Conservation (phyloP, 2,329 filamentous ascomycete species). For the Trichophyton rubrum region DNA sequence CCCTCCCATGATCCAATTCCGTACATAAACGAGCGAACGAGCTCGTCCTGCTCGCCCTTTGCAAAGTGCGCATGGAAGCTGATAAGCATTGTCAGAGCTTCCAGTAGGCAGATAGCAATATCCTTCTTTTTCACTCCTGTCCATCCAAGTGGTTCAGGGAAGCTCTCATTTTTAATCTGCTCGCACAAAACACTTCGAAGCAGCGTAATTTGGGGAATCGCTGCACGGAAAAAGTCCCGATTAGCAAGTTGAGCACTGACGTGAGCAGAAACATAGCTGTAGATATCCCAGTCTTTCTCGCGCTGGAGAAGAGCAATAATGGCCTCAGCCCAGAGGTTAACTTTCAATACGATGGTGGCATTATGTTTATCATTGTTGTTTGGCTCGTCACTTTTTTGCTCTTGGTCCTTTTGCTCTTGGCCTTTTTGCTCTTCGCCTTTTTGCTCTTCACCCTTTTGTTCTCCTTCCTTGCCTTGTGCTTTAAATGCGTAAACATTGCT, state of each 20-base stretch:
- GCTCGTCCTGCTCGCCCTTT: constrained; percentile 76
- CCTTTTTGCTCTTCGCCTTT: too few relatives aligned
- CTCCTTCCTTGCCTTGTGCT: constrained; percentile 23
- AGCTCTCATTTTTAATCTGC: constrained; percentile 62
- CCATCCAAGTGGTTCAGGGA: constrained; percentile 68
- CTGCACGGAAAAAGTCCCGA: constrained; percentile 66
- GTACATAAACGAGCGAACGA: constrained; percentile 73
- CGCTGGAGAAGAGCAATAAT: constrained; percentile 61
- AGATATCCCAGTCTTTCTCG: constrained; percentile 78
- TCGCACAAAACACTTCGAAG: constrained; percentile 68
- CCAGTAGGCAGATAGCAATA: constrained; percentile 77
- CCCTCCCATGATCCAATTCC: constrained; percentile 75
- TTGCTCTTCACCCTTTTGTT: constrained; percentile 5
- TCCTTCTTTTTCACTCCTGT: constrained; percentile 75
- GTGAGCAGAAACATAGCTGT: constrained; percentile 79
- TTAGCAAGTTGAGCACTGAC: constrained; percentile 81
- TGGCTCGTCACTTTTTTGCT: too few relatives aligned
- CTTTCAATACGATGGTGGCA: constrained; percentile 42
- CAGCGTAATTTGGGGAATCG: constrained; percentile 61
- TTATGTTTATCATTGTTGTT: constrained; percentile 7
- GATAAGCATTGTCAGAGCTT: constrained; percentile 73
- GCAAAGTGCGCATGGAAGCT: constrained; percentile 80
- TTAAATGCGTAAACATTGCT: constrained; percentile 40
- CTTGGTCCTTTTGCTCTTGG: too few relatives aligned
- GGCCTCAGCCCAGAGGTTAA: constrained; percentile 62